Percentiles rank a stretch among this genome's conserved stretches.
Evolutionary conservation across 192 early-diverging fungal genomes (phyloP).

Genomic region (Helicostylum pulchrum): DNA sequence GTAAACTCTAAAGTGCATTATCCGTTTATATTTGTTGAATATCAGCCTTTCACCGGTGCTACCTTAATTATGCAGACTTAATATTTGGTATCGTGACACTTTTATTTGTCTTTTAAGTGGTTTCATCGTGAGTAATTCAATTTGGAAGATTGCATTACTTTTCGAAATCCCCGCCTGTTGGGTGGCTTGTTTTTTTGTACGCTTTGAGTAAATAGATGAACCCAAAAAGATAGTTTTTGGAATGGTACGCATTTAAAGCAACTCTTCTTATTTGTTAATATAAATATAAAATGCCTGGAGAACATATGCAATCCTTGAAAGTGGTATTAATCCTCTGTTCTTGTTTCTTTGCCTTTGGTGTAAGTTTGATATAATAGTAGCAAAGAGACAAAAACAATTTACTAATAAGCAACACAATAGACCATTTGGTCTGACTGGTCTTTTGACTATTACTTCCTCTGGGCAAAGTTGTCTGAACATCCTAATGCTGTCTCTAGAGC

Average conservation of each 20-base stretch:
- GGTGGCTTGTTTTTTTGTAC: not conserved
- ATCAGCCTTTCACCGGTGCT: too few relatives aligned
- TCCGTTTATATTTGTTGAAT: too few relatives aligned
- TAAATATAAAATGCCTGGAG: constrained; percentile 14
- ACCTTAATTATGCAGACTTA: too few relatives aligned
- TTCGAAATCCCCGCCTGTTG: not conserved
- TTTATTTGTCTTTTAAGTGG: too few relatives aligned
- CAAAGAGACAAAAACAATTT: not conserved
- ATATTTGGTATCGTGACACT: too few relatives aligned
- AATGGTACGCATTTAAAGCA: too few relatives aligned
- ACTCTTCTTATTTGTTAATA: not conserved
- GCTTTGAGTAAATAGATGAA: too few relatives aligned
- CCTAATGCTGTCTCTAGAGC: constrained; percentile 27
- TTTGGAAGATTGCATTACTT: too few relatives aligned
- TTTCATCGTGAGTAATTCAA: too few relatives aligned
- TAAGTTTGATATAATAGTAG: constrained; percentile 6
- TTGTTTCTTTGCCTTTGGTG: constrained; percentile 35
- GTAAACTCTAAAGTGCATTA: too few relatives aligned
- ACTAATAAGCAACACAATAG: constrained; percentile 4
- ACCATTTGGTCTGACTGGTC: constrained; percentile 34
- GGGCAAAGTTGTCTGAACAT: constrained; percentile 23
- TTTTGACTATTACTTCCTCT: constrained; percentile 29
- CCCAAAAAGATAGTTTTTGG: not conserved
- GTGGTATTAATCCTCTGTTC: constrained; percentile 27
- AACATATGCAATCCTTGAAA: constrained; percentile 18